These are phyloP conservation scores for Pichia rugopelliculosa DNA, from an alignment of 805 yeast species.

Conservation along the genomic window DNA sequence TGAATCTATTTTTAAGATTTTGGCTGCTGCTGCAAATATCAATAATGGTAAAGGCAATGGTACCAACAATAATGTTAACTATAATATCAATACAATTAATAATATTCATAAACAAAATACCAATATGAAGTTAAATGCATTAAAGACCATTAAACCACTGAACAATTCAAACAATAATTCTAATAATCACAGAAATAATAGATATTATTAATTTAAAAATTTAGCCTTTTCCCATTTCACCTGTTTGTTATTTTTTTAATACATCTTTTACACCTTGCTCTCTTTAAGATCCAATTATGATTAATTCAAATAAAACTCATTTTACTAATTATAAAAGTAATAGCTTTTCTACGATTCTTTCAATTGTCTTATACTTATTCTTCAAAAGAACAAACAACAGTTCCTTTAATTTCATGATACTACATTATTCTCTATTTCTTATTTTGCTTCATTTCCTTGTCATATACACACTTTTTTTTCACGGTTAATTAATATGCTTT, in stretches of 20 bases:
- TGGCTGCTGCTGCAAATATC: constrained; percentile 8
- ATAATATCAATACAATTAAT: neutral
- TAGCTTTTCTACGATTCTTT: too few species aligned
- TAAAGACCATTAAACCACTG: neutral
- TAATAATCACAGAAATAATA: neutral
- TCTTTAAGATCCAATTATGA: neutral
- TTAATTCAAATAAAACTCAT: neutral
- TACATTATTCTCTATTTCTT: too few species aligned
- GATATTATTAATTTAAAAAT: neutral
- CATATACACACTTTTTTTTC: neutral
- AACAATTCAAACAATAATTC: neutral
- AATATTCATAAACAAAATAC: neutral
- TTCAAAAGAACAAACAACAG: too few species aligned
- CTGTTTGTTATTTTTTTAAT: neutral
- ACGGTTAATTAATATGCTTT: neutral
- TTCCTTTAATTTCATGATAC: too few species aligned
- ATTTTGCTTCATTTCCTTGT: neutral
- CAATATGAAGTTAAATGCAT: neutral
- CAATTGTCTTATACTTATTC: too few species aligned
- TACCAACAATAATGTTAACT: neutral
- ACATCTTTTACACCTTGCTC: neutral
- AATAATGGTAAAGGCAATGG: neutral
- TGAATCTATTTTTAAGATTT: constrained; percentile 10
- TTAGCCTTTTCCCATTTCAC: neutral
- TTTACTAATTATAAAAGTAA: too few species aligned